Evolutionary conservation across 176 grass and related monocot species (phyloP), one percentile per base, ranked within the genome.

Genomic region (Oryza rufipogon): DNA sequence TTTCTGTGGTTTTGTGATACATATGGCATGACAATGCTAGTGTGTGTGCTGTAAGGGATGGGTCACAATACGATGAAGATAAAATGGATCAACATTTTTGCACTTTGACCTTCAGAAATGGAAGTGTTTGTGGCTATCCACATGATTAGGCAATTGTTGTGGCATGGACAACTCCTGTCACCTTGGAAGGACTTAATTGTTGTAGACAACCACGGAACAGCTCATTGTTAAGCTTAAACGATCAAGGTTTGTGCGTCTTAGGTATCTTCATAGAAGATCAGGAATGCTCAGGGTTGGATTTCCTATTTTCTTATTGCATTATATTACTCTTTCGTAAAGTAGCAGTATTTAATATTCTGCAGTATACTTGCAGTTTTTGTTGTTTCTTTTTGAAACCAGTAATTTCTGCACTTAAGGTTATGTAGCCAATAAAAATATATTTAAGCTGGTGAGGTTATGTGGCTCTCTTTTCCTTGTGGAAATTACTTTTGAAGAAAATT

Each of bases 31-130:
- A 60, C 28, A 44, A n/a, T 61, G 51, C 23, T 61, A 54, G 64
- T 87, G 47, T 76, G 25, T 84, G 81, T 51, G 70, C 76, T 71
- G 85, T 76, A 84, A 80, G 25, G 46, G 74, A 74, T 83, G 33
- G 58, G 46, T 91, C 84, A 67, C 26, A 5, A 39, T 80, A 76
- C 16, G 11, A 38, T 70, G 20, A 83, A 51, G 64, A 71, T 77
- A 79, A 76, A 20, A 77, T 84, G 54, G 52, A 88, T 76, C 71
- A 91, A 91, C 79, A 67, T 71, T 28, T 84, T 84, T 83, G 67
- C 69, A 60, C 81, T 88, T 76, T 84, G 86, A 49, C 69, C 85
- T 68, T 64, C 71, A 22, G 64, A 51, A 42, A 84, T 77, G 71
- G 1, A 87, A 73, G 47, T 73, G 66, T 66, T 77, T 66, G 69